phyloP scores from a whole-genome alignment of 805 yeast genomes.

The Kodamaea kaohsiungensis region DNA sequence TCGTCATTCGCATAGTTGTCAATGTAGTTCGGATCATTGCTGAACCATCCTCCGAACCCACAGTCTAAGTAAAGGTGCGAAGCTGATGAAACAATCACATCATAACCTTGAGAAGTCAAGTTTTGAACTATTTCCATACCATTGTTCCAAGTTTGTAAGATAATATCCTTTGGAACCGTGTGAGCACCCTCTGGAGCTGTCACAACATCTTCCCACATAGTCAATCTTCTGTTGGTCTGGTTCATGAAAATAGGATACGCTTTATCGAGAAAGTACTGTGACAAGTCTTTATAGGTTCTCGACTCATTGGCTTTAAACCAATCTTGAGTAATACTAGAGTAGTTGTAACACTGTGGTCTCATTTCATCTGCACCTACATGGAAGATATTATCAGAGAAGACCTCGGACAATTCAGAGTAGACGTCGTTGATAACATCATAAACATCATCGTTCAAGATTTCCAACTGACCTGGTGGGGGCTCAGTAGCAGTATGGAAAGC shows the following conservation, averaged over 20 bases:
- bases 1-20: constrained; percentile 21
- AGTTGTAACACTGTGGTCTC: constrained; percentile 33
- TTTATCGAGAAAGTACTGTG: constrained; percentile 36
- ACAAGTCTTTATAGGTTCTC: constrained; percentile 28
- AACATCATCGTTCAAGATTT: constrained; percentile 30
- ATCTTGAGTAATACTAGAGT: constrained; percentile 21
- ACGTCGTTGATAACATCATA: constrained; percentile 34
- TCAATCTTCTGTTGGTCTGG: constrained; percentile 23
- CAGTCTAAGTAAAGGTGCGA: constrained; percentile 41
- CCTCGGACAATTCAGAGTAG: constrained; percentile 29
- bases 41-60: constrained; percentile 38
- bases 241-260: constrained; percentile 34
- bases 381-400: constrained; percentile 38
- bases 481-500: constrained; percentile 29
- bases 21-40: constrained; percentile 36
- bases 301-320: constrained; percentile 28
- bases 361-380: constrained; percentile 46
- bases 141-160: constrained; percentile 38
- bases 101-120: constrained; percentile 36
- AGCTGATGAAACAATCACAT: constrained; percentile 37
- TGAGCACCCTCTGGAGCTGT: constrained; percentile 23
- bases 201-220: constrained; percentile 44
- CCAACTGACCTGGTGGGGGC: constrained; percentile 45
- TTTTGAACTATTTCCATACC: constrained; percentile 21
- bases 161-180: constrained; percentile 30